Evolutionary conservation across 805 yeast species (phyloP).

Genomic region (Candida sithepensis): DNA sequence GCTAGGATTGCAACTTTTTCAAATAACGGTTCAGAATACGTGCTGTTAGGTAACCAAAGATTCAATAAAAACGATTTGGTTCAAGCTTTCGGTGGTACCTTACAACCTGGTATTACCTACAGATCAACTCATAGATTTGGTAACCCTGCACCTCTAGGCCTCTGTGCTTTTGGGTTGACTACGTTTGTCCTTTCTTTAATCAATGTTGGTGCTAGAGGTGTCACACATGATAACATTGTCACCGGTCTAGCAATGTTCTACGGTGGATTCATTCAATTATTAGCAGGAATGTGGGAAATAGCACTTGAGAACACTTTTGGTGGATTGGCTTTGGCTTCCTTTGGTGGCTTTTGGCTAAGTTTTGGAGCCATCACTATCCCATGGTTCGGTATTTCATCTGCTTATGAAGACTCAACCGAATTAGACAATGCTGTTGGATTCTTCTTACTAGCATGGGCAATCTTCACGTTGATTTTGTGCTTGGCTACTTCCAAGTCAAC

Average conservation of each 20-base stretch:
- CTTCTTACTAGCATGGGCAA: slow-evolving; percentile 58
- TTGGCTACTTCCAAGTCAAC: slow-evolving; percentile 57
- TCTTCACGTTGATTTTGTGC: slow-evolving; percentile 57
- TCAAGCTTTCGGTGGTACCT: slow-evolving; percentile 78
- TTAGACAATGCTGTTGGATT: slow-evolving; percentile 52
- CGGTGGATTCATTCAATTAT: slow-evolving; percentile 67
- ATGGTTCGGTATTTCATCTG: slow-evolving; percentile 54
- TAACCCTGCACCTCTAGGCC: slow-evolving; percentile 74
- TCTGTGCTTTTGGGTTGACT: slow-evolving; percentile 68
- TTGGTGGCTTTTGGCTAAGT: slow-evolving; percentile 76
- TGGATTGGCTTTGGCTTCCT: slow-evolving; percentile 56
- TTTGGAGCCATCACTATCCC: slow-evolving; percentile 64
- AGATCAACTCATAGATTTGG: slow-evolving; percentile 61
- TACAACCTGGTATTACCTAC: slow-evolving; percentile 63
- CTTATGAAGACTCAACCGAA: slow-evolving; percentile 42
- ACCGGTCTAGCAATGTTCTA: slow-evolving; percentile 66
- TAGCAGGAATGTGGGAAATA: slow-evolving; percentile 75
- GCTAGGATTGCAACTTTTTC: slow-evolving; percentile 4
- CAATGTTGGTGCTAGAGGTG: slow-evolving; percentile 67
- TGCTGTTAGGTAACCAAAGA: slow-evolving; percentile 68
- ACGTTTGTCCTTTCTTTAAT: slow-evolving; percentile 62
- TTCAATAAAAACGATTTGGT: slow-evolving; percentile 58
- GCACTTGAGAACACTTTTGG: slow-evolving; percentile 73
- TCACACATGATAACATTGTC: slow-evolving; percentile 54
- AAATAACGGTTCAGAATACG: slow-evolving; percentile 30